phyloP scores from a whole-genome alignment of 2,329 filamentous ascomycete species.

The Verticillium longisporum region DNA sequence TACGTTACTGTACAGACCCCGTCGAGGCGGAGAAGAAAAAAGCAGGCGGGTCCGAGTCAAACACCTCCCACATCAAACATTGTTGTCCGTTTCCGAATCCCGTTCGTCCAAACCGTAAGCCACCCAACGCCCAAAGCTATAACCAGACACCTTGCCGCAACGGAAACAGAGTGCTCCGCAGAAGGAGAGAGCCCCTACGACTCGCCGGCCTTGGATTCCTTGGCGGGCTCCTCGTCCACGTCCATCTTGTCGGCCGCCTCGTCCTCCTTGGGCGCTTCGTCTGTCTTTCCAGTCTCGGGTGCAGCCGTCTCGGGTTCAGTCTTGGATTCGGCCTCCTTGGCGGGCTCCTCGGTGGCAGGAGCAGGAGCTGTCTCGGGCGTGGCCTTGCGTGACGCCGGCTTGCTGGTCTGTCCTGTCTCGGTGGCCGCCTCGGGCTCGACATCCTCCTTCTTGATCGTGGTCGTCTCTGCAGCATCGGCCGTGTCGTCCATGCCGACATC shows the following conservation, averaged over 20 bases:
- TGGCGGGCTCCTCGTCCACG: constrained; percentile 7
- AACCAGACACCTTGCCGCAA: neutral
- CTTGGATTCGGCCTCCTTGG: constrained; percentile 13
- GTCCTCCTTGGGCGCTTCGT: constrained; percentile 8
- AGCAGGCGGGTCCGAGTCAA: neutral
- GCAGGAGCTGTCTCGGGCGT: constrained; percentile 3
- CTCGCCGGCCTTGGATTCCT: neutral
- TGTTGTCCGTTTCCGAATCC: neutral
- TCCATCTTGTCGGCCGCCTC: constrained; percentile 14
- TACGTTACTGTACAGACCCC: neutral
- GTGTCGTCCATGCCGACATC: constrained; percentile 44
- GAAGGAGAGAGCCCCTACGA: neutral
- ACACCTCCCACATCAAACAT: neutral
- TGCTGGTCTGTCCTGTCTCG: constrained; percentile 18
- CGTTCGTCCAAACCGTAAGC: neutral
- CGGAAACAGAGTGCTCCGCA: neutral
- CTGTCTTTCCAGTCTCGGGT: constrained; percentile 9
- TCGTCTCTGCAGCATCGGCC: constrained; percentile 19
- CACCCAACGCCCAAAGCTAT: neutral
- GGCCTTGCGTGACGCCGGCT: constrained; percentile 9
- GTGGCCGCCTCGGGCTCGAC: constrained; percentile 23
- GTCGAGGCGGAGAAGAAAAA: neutral
- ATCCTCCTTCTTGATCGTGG: constrained; percentile 34
- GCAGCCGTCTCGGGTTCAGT: neutral
- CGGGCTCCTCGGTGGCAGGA: constrained; percentile 9